Evolutionary conservation across 2,329 filamentous ascomycete genomes (phyloP).

Genomic region (Alternaria gansuensis): DNA sequence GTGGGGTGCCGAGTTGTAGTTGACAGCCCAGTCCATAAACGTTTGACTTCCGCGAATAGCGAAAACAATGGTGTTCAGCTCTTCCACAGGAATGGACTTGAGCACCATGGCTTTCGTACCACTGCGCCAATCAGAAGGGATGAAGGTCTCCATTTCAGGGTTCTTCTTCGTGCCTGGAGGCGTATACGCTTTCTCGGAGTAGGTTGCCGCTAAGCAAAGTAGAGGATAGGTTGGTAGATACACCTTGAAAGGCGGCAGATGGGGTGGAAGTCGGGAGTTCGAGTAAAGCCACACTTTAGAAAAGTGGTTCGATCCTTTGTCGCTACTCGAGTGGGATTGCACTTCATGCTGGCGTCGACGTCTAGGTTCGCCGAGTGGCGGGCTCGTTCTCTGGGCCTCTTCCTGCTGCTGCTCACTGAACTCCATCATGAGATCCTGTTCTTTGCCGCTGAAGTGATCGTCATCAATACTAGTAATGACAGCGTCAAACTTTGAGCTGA

Average conservation of each 20-base stretch:
- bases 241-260: slow-evolving; percentile 73
- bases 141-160: slow-evolving; percentile 71
- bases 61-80: slow-evolving; percentile 81
- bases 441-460: slow-evolving; percentile 63
- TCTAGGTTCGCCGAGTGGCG: slow-evolving; percentile 27
- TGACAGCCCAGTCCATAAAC: slow-evolving; percentile 87
- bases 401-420: slow-evolving; percentile 25
- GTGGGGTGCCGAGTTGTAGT: slow-evolving; percentile 74
- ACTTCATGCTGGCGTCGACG: slow-evolving; percentile 26
- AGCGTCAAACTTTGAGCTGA: slow-evolving; percentile 70
- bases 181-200: slow-evolving; percentile 78
- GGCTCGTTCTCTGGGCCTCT: slow-evolving; percentile 25
- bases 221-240: slow-evolving; percentile 80
- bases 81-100: slow-evolving; percentile 80
- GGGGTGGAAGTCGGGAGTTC: slow-evolving; percentile 75
- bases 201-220: slow-evolving; percentile 79
- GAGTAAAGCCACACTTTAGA: slow-evolving; percentile 80
- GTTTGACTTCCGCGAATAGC: slow-evolving; percentile 82
- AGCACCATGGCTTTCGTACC: slow-evolving; percentile 89
- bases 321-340: slow-evolving; percentile 25
- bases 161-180: slow-evolving; percentile 61
- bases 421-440: slow-evolving; percentile 61
- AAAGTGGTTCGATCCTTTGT: slow-evolving; percentile 59
- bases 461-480: slow-evolving; percentile 77
- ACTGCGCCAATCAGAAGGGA: slow-evolving; percentile 73